Conservation (phyloP, 371 early-diverging fungal genomes). For the Blakeslea trispora region DNA sequence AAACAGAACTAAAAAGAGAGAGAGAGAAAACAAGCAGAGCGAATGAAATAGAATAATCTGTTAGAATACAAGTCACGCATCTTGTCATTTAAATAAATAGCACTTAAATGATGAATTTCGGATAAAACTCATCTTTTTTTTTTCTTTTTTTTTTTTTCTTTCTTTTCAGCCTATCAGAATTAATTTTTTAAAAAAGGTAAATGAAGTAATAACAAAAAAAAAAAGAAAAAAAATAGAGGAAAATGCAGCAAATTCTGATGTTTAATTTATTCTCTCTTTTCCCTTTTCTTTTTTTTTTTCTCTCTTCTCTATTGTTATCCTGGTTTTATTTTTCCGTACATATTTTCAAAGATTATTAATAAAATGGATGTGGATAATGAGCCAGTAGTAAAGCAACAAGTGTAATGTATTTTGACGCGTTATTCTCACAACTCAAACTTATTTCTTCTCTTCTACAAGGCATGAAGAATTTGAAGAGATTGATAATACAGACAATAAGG, state of each 20-base stretch:
- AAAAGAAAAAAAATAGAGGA: background rate
- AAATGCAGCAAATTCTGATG: slow-evolving; percentile 4
- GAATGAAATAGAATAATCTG: too few relatives aligned
- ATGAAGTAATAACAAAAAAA: slow-evolving; percentile 4
- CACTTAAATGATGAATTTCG: too few relatives aligned
- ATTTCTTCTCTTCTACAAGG: background rate
- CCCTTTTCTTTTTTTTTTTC: slow-evolving; percentile 5
- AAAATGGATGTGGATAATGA: slow-evolving; percentile 12
- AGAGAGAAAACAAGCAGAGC: too few relatives aligned
- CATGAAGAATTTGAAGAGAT: slow-evolving; percentile 25
- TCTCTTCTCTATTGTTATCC: slow-evolving; percentile 3
- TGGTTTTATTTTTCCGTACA: slow-evolving; percentile 14
- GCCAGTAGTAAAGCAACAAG: slow-evolving; percentile 1
- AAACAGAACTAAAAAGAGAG: too few relatives aligned
- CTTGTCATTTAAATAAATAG: too few relatives aligned
- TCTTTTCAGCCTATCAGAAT: slow-evolving; percentile 12
- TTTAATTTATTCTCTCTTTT: slow-evolving; percentile 12
- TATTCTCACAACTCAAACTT: background rate
- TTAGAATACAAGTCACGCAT: slow-evolving; percentile 14
- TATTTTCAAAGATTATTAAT: background rate
- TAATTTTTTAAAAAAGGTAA: too few relatives aligned
- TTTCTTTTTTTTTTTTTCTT: slow-evolving; percentile 19
- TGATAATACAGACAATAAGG: slow-evolving; percentile 12
- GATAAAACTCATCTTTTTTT: slow-evolving; percentile 1
- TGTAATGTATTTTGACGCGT: slow-evolving; percentile 8